Evolutionary conservation across 2,329 filamentous ascomycete genomes (phyloP).

Genomic region (Fusarium proliferatum): DNA sequence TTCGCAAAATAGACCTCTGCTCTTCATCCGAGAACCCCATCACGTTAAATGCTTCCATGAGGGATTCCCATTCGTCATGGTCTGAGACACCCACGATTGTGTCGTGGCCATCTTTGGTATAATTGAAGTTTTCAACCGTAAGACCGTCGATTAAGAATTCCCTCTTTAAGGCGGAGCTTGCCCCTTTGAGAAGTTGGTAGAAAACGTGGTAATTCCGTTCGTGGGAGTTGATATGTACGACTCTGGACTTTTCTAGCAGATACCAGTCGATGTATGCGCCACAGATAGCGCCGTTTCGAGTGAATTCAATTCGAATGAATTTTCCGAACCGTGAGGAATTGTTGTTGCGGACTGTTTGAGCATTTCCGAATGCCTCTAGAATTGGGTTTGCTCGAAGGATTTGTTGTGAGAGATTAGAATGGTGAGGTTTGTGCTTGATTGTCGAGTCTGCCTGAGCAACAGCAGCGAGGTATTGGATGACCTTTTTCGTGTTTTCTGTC

Average conservation of each 20-base stretch:
- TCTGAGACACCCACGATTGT: conserved; percentile 92
- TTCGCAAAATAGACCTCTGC: conserved; percentile 83
- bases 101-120: conserved; percentile 92
- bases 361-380: conserved; percentile 96
- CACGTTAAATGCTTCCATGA: conserved; percentile 92
- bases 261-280: conserved; percentile 99
- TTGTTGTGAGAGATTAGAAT: conserved; percentile 93
- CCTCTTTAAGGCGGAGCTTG: conserved; percentile 76
- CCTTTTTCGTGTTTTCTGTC: conserved; percentile 99
- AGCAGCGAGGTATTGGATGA: conserved; percentile 97
- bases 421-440: conserved; percentile 67
- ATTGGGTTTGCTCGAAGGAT: conserved; percentile 97
- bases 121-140: conserved; percentile 87
- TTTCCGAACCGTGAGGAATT: conserved; percentile 99
- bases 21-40: conserved; percentile 94
- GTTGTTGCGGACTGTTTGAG: conserved; percentile 96
- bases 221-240: conserved; percentile 85
- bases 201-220: conserved; percentile 98
- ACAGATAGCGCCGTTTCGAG: conserved; percentile 85
- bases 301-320: conserved; percentile 98
- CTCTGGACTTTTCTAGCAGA: conserved; percentile 95
- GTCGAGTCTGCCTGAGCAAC: conserved; percentile 87
- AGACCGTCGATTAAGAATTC: conserved; percentile 80
- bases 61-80: conserved; percentile 84
- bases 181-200: conserved; percentile 92